phyloP scores from a whole-genome alignment of 2,329 filamentous ascomycete genomes.

The Cyanodermella asteris region DNA sequence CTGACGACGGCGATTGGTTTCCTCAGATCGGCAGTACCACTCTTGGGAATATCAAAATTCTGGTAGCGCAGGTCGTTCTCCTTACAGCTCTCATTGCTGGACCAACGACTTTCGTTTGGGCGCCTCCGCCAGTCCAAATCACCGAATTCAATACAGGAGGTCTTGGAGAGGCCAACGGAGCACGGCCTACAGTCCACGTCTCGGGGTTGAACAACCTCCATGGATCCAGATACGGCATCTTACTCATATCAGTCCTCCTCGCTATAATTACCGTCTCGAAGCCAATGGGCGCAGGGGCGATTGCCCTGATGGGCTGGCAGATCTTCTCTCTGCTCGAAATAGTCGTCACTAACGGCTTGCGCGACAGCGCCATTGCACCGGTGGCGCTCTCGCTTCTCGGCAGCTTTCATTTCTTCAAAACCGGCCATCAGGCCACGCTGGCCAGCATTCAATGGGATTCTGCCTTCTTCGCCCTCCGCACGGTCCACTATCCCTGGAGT shows the following conservation, averaged over 20 bases:
- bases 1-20: conserved; percentile 70
- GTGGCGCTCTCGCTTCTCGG: conserved; percentile 71
- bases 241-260: conserved; percentile 57
- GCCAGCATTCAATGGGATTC: conserved; percentile 87
- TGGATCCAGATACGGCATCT: conserved; percentile 69
- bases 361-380: conserved; percentile 56
- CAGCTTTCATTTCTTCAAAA: conserved; percentile 92
- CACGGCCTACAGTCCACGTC: conserved; percentile 40
- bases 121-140: conserved; percentile 65
- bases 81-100: conserved; percentile 66
- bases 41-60: conserved; percentile 53
- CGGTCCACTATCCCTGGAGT: conserved; percentile 72
- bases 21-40: conserved; percentile 34
- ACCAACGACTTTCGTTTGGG: conserved; percentile 65
- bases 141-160: conserved; percentile 12
- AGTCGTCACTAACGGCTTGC: conserved; percentile 37
- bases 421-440: conserved; percentile 78
- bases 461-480: conserved; percentile 71
- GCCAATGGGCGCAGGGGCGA: conserved; percentile 74
- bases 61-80: conserved; percentile 59
- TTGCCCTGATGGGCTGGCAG: conserved; percentile 70
- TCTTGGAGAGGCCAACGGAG: conserved; percentile 19
- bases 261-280: conserved; percentile 68
- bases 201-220: conserved; percentile 87
- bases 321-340: conserved; percentile 54